Percentiles rank a stretch among this genome's conserved stretches.
Evolutionary conservation across 2,329 filamentous ascomycete genomes (phyloP).

Genomic region (Hypoxylon sp.): DNA sequence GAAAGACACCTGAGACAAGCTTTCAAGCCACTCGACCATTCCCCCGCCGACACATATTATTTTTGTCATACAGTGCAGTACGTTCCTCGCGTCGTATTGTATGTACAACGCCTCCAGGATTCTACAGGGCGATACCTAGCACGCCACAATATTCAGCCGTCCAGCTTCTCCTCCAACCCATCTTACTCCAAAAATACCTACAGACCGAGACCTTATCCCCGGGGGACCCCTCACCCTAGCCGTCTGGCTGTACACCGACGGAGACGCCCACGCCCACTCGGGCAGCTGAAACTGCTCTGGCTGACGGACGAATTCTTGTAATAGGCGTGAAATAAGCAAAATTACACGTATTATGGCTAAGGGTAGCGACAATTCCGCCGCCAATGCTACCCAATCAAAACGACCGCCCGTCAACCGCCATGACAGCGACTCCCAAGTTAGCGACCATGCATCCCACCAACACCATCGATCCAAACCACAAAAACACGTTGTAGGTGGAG

Average conservation of each 20-base stretch:
- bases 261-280: conserved; percentile 37
- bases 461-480: conserved; percentile 55
- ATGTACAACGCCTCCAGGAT: conserved; percentile 39
- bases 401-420: conserved; percentile 59
- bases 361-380: conserved; percentile 64
- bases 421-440: conserved; percentile 57
- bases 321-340: conserved; percentile 43
- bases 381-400: conserved; percentile 69
- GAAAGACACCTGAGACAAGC: conserved; percentile 38
- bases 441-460: conserved; percentile 53
- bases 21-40: conserved; percentile 44
- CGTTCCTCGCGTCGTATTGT: conserved; percentile 30
- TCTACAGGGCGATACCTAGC: conserved; percentile 32
- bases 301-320: conserved; percentile 37
- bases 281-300: conserved; percentile 42
- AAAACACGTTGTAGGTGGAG: conserved; percentile 63
- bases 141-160: conserved; percentile 30
- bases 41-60: conserved; percentile 38
- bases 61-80: conserved; percentile 27
- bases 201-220: conserved; percentile 41
- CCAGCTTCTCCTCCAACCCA: conserved; percentile 15
- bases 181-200: conserved; percentile 34
- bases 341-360: conserved; percentile 55
- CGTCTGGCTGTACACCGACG: conserved; percentile 40
- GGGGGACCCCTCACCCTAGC: conserved; percentile 38